Percentiles rank a stretch among this genome's conserved stretches.
phyloP scores from a whole-genome alignment of 306 rosid species.

The Betula pendula region DNA sequence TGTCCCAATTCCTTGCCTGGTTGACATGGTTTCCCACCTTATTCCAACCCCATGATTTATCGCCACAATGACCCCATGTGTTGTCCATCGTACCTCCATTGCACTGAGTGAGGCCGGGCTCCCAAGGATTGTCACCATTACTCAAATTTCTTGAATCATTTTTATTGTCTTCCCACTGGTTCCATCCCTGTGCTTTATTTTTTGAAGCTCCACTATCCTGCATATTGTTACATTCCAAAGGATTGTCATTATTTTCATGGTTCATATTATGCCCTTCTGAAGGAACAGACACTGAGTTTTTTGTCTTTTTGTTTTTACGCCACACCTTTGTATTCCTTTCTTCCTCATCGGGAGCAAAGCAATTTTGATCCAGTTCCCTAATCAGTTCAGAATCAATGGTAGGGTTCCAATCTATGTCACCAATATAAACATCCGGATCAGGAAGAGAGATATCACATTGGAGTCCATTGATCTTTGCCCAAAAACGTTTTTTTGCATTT shows the following conservation, averaged over 20 bases:
- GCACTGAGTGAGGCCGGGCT: slow-evolving; percentile 21
- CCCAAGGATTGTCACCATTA: slow-evolving; percentile 53
- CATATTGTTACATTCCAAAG: slow-evolving; percentile 43
- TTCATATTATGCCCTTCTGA: slow-evolving; percentile 27
- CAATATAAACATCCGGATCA: slow-evolving; percentile 56
- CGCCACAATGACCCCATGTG: slow-evolving; percentile 42
- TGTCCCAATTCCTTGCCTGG: slow-evolving; percentile 29
- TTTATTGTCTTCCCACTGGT: slow-evolving; percentile 30
- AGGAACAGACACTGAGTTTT: slow-evolving; percentile 31
- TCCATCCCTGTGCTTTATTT: slow-evolving; percentile 29
- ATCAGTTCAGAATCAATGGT: slow-evolving; percentile 57
- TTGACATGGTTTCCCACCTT: slow-evolving; percentile 22
- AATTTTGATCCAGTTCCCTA: slow-evolving; percentile 57
- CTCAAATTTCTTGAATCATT: slow-evolving; percentile 24
- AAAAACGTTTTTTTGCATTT: slow-evolving; percentile 61
- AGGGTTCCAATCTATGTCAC: slow-evolving; percentile 74
- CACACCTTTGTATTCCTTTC: slow-evolving; percentile 26
- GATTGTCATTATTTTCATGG: slow-evolving; percentile 13
- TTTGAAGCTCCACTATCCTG: slow-evolving; percentile 17
- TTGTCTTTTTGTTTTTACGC: slow-evolving; percentile 46
- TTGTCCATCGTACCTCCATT: slow-evolving; percentile 37
- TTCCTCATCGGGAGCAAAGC: slow-evolving; percentile 48
- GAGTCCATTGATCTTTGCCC: slow-evolving; percentile 60
- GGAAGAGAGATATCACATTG: slow-evolving; percentile 45
- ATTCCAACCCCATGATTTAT: slow-evolving; percentile 38